Conservation (phyloP, 116 monocot species). For the Iris pallida region DNA sequence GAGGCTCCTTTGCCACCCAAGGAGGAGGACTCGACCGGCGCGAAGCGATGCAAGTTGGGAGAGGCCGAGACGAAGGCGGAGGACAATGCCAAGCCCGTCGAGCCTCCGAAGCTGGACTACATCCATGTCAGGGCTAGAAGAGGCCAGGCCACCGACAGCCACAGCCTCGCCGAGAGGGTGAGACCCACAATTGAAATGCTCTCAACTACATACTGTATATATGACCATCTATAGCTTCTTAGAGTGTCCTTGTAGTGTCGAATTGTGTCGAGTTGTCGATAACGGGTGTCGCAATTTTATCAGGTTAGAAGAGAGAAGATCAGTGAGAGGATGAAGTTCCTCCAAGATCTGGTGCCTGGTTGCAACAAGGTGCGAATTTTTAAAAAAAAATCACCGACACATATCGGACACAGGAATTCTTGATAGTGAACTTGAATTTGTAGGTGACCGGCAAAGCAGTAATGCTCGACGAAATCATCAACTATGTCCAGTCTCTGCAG, state of each 20-base stretch:
- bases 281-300: background rate
- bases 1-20: constrained; percentile 20
- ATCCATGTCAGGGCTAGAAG: constrained; percentile 27
- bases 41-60: constrained; percentile 24
- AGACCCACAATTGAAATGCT: background rate
- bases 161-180: constrained; percentile 30
- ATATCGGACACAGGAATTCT: background rate
- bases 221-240: background rate
- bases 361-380: constrained; percentile 77
- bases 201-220: background rate
- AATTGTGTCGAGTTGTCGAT: background rate
- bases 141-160: constrained; percentile 32
- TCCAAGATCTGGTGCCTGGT: constrained; percentile 70
- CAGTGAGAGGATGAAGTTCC: constrained; percentile 68
- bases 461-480: constrained; percentile 75
- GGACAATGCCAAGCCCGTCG: constrained; percentile 1
- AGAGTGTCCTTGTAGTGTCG: too few species aligned
- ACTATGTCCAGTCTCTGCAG: constrained; percentile 77
- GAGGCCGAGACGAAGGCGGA: constrained; percentile 15
- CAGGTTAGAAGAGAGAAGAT: constrained; percentile 86
- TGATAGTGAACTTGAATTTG: background rate
- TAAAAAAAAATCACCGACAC: too few species aligned
- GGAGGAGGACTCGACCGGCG: constrained; percentile 10
- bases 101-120: constrained; percentile 16
- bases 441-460: constrained; percentile 68